Evolutionary conservation across 257 asterid species (phyloP).

Genomic region (Eustoma russellianum): DNA sequence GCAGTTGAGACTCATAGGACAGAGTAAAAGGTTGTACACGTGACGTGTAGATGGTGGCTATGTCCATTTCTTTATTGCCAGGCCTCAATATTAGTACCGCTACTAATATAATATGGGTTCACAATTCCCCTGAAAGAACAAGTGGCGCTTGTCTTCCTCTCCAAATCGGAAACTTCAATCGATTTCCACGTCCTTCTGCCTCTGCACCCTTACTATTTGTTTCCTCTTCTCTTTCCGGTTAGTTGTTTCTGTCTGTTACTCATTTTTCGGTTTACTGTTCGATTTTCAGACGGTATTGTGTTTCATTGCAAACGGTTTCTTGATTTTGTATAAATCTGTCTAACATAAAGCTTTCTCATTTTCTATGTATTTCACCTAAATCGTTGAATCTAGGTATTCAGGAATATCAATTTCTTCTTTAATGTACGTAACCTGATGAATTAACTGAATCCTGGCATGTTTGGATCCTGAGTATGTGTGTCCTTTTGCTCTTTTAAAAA

Average conservation of each 20-base stretch:
- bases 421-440: too few species aligned
- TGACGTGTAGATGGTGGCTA: background rate
- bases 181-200: background rate
- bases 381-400: too few species aligned
- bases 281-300: background rate
- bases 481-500: too few species aligned
- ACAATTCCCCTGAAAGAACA: background rate
- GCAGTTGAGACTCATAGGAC: background rate
- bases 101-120: background rate
- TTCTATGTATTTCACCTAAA: background rate
- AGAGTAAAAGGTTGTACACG: background rate
- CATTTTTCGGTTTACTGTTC: background rate
- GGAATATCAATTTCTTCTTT: too few species aligned
- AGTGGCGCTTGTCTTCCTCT: background rate
- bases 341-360: background rate
- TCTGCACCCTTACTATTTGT: constrained; percentile 4
- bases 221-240: constrained; percentile 13
- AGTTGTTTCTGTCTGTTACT: background rate
- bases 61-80: constrained; percentile 1
- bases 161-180: too few species aligned
- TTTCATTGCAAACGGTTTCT: too few species aligned
- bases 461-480: too few species aligned
- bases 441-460: too few species aligned
- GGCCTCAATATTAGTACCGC: background rate
- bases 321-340: background rate